Evolutionary conservation across 139 green algal genomes (phyloP).

Genomic region (Coelastrella sp.): DNA sequence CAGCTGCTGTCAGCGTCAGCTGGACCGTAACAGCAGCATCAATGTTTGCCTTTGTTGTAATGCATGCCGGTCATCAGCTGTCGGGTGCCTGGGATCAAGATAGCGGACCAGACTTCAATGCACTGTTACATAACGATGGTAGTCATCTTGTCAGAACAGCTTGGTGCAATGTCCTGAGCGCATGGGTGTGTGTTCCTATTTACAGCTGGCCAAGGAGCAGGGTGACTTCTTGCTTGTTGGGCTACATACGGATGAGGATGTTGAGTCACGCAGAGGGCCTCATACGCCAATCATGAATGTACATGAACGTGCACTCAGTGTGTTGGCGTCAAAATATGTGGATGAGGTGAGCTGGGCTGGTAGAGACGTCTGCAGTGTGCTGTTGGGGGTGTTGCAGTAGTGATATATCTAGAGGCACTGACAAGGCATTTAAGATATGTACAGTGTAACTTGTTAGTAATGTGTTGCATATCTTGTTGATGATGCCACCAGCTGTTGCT

Average conservation of each 20-base stretch:
- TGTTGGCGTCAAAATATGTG: slow-evolving; percentile 96
- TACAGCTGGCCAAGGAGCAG: slow-evolving; percentile 75
- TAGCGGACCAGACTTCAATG: too few relatives aligned
- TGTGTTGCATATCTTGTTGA: too few relatives aligned
- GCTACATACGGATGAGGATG: slow-evolving; percentile 94
- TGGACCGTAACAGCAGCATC: background rate
- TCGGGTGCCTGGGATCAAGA: too few relatives aligned
- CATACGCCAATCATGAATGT: slow-evolving; percentile 99
- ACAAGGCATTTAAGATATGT: background rate
- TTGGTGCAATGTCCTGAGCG: background rate
- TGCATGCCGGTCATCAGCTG: too few relatives aligned
- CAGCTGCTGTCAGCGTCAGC: background rate
- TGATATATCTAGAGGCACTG: background rate
- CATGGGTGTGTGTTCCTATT: background rate
- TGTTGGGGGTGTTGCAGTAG: background rate
- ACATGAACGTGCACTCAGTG: slow-evolving; percentile 94
- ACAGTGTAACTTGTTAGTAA: too few relatives aligned
- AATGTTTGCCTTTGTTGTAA: too few relatives aligned
- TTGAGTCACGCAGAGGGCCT: slow-evolving; percentile 77
- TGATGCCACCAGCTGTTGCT: too few relatives aligned
- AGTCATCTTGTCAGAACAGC: background rate
- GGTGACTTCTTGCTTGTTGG: slow-evolving; percentile 98
- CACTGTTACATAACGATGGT: too few relatives aligned
- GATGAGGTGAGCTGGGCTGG: slow-evolving; percentile 86
- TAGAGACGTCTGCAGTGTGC: background rate